A percentile compares a stretch with the other conserved stretches of the same genome.
Evolutionary conservation across 768 basidiomycete genomes (phyloP).

Genomic region (Suillus occidentalis): DNA sequence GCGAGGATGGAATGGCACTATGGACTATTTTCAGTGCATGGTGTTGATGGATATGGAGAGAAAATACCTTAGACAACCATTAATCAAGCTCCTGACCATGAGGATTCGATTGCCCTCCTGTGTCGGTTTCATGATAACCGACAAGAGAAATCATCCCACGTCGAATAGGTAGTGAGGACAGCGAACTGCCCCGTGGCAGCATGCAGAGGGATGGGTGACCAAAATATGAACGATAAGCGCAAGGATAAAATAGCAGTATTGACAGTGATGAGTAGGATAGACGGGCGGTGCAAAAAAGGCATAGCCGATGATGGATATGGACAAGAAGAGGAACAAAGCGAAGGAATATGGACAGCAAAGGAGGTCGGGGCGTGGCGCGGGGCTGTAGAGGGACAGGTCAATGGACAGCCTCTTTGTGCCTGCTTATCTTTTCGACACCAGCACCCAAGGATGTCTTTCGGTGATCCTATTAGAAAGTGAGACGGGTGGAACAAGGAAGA

Average conservation of each 20-base stretch:
- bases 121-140: neutral
- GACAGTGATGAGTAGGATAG: neutral
- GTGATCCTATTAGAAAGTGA: slow-evolving; percentile 19
- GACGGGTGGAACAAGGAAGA: neutral
- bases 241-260: neutral
- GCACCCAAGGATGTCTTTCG: slow-evolving; percentile 35
- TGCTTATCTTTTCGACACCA: slow-evolving; percentile 37
- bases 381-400: neutral
- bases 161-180: neutral
- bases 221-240: neutral
- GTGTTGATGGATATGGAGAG: neutral
- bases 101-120: neutral
- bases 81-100: neutral
- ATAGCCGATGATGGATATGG: neutral
- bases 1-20: neutral
- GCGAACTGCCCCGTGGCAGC: neutral
- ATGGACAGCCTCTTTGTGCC: slow-evolving; percentile 24
- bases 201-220: neutral
- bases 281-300: too few species aligned
- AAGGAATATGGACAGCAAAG: neutral
- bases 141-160: neutral
- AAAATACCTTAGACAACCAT: neutral
- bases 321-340: neutral
- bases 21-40: neutral
- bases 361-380: neutral